Conservation (phyloP, 371 early-diverging fungal genomes). For the Syncephalis plumigaleata region DNA sequence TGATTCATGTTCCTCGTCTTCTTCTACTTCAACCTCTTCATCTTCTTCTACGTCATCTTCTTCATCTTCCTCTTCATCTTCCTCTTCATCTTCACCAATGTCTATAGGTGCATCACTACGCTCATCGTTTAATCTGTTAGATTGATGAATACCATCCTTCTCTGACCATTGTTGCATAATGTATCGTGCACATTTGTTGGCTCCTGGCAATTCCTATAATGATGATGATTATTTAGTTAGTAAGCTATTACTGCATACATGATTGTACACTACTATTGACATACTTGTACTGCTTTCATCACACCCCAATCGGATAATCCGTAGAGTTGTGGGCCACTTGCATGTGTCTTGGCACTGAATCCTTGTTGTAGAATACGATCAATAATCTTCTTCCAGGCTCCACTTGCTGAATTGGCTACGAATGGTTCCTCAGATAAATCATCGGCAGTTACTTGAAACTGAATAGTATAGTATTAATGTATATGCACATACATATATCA, state of each 20-base stretch:
- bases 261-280: neutral
- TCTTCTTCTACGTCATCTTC: too few species aligned
- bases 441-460: slow-evolving; percentile 24
- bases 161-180: slow-evolving; percentile 12
- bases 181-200: slow-evolving; percentile 11
- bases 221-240: too few species aligned
- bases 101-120: too few species aligned
- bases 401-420: slow-evolving; percentile 19
- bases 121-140: too few species aligned
- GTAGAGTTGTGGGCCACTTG: slow-evolving; percentile 22
- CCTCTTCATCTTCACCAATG: too few species aligned
- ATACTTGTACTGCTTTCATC: slow-evolving; percentile 20
- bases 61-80: too few species aligned
- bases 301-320: slow-evolving; percentile 21
- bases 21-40: too few species aligned
- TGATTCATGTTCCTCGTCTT: too few species aligned
- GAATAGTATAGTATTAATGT: neutral
- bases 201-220: slow-evolving; percentile 10
- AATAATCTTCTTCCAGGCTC: slow-evolving; percentile 22
- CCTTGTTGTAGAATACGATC: slow-evolving; percentile 19
- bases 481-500: neutral
- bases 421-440: slow-evolving; percentile 21
- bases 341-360: slow-evolving; percentile 22
- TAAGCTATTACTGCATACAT: neutral
- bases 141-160: too few species aligned